Evolutionary conservation across 1,284 basidiomycete genomes (phyloP).

Genomic region (Papiliotrema nemorosa): DNA sequence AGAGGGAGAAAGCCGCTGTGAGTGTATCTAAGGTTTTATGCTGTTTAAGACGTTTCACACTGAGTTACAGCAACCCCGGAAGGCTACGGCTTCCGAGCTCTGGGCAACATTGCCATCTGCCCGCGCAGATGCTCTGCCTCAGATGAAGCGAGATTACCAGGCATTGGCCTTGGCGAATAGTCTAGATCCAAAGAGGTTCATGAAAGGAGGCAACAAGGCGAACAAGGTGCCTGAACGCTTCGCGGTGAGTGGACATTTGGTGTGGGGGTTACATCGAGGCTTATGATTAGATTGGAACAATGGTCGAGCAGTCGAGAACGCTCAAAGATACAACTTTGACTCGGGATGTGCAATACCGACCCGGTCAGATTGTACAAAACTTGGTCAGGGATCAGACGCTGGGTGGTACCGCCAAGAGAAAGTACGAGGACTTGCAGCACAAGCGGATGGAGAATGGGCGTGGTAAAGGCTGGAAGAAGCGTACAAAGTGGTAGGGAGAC

Average conservation of each 20-base stretch:
- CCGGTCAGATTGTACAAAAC: slow-evolving; percentile 81
- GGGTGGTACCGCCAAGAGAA: slow-evolving; percentile 85
- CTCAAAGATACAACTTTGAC: slow-evolving; percentile 69
- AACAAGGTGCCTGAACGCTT: slow-evolving; percentile 77
- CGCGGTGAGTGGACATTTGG: slow-evolving; percentile 58
- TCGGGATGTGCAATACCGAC: slow-evolving; percentile 75
- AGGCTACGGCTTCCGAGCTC: slow-evolving; percentile 70
- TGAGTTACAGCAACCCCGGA: slow-evolving; percentile 53
- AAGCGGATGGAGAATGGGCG: slow-evolving; percentile 68
- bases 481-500: slow-evolving; percentile 47
- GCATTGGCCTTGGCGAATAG: slow-evolving; percentile 86
- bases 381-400: slow-evolving; percentile 83
- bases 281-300: slow-evolving; percentile 70
- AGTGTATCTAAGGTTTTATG: slow-evolving; percentile 17
- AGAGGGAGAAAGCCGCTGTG: slow-evolving; percentile 42
- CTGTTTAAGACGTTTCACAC: neutral
- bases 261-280: neutral
- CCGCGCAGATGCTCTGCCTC: slow-evolving; percentile 70
- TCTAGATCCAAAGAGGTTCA: slow-evolving; percentile 94
- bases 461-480: slow-evolving; percentile 68
- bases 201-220: slow-evolving; percentile 76
- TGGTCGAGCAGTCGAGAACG: slow-evolving; percentile 70
- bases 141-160: slow-evolving; percentile 86
- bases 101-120: slow-evolving; percentile 94
- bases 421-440: slow-evolving; percentile 79